Base-by-base conservation (phyloP, 192 early-diverging fungal species). In the Rhizophagus prolifer region DNA sequence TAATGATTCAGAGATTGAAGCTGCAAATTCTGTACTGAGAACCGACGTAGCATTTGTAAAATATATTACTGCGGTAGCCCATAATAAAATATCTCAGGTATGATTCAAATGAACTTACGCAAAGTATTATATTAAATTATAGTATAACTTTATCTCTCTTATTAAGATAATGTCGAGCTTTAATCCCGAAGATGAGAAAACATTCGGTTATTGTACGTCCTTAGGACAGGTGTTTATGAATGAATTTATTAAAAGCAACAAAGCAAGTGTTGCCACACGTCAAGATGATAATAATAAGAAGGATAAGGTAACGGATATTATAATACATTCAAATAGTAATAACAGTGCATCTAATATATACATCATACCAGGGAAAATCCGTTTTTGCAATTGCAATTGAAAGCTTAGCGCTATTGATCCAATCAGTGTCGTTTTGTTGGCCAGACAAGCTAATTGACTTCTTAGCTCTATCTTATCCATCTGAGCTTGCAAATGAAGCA, bases 41-140 rank as follows among this genome's bases (percentile, higher is more conserved):
- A 58, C 74, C 0, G 79, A 88, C 47, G 73, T 84, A 26, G 84
- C 82, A 44, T 88, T 89, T 81, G 75, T 86, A 5, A 83, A 85
- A 28, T 87, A 85, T 78, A 79, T 86, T 23, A 79, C 80, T 10
- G 74, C 81, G 10, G 80, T 79, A n/a, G 78, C 80, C 14, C 76
- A 87, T 23, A 34, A 75, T 14, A 64, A 71, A 30, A 73, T 83
- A 19, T 72, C 79, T 8, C 79, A 79, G 82, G 84, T 84, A 82
- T n/a, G 9, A 14, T 16, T 28, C 2, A 44, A 21, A 21, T 41
- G 30, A 38, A 21, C 16, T 30, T 26, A 68, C 4, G 25, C n/a
- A 16, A 26, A 26, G 16, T 21, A 13, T 44, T 77, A 58, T 9
- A 58, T 77, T 16, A 23, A 9, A 13, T 63, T 14, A 54, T 47